Evolutionary conservation across 2,329 filamentous ascomycete genomes (phyloP), one percentile per base, ranked within the genome.

Genomic region (Madurella mycetomatis): DNA sequence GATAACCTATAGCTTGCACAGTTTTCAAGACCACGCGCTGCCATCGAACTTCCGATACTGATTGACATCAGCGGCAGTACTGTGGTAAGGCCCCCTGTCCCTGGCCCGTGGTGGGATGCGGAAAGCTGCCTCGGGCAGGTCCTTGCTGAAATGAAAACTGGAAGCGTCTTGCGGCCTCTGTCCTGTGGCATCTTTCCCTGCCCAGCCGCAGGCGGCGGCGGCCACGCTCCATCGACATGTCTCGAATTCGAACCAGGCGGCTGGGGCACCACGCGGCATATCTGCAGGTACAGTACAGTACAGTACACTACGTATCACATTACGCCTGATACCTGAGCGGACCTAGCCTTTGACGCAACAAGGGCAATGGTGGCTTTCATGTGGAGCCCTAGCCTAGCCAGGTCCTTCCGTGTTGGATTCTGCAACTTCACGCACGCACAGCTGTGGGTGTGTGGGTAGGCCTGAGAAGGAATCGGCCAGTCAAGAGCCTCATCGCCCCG

Each of bases 271-370:
- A 3, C 7, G 25, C 25, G 3, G 25, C 25, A 25, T 25, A 7
- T 25, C 25, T 25, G 25, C 25, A 25, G 25, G 25, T 25, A 25
- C 25, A 25, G 25, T 25, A 25, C 25, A 25, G 25, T 25, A 25
- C 25, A 25, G 25, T 25, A 25, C 25, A 25, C 25, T 25, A 25
- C 25, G 7, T 25, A 25, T 25, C 25, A 25, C 25, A 25, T 25
- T 7, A 25, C 25, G 25, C 25, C 25, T 25, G 53, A 51, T 55
- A 48, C 53, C 47, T 2, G 47, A 55, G 53, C 53, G 53, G 53
- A 51, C 53, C 53, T 50, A 40, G 53, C 53, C 47, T 19, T 19
- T 32, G 31, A 47, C 43, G 53, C 53, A 51, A 46, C 30, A 53
- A 16, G 18, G 4, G 46, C 31, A 41, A 30, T 46, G 45, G 18